These are phyloP conservation scores for Endothia cerciana DNA, from an alignment of 2,329 filamentous ascomycete genomes.

Conservation along the genomic window DNA sequence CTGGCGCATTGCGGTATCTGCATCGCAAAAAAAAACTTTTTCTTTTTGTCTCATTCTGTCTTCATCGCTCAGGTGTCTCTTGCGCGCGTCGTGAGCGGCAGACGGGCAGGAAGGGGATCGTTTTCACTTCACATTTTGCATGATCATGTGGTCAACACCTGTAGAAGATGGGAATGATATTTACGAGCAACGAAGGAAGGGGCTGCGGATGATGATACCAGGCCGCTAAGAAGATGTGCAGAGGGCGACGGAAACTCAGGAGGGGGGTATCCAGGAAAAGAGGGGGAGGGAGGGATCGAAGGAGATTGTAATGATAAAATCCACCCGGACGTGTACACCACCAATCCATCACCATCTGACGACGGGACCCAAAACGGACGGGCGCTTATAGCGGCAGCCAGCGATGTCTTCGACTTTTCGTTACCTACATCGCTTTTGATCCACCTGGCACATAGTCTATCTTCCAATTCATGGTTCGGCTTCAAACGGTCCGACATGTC, in stretches of 20 bases:
- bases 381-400: constrained; percentile 14
- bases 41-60: constrained; percentile 17
- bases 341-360: constrained; percentile 21
- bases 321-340: constrained; percentile 25
- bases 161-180: constrained; percentile 26
- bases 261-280: not conserved
- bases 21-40: constrained; percentile 24
- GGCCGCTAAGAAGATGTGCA: constrained; percentile 12
- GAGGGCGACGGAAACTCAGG: not conserved
- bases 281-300: not conserved
- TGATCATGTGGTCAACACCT: constrained; percentile 25
- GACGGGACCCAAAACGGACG: constrained; percentile 12
- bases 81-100: constrained; percentile 16
- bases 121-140: constrained; percentile 23
- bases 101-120: constrained; percentile 13
- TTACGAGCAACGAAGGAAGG: constrained; percentile 25
- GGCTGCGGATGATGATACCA: constrained; percentile 17
- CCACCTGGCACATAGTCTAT: constrained; percentile 10
- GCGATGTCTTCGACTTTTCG: constrained; percentile 3
- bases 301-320: constrained; percentile 27
- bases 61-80: constrained; percentile 2
- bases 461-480: constrained; percentile 1
- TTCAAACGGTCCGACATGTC: not conserved
- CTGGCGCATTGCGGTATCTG: constrained; percentile 29
- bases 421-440: not conserved